Evolutionary conservation across 371 early-diverging fungal species (phyloP), one percentile per base, ranked within the genome.

Genomic region (Zopfochytrium polystomum): DNA sequence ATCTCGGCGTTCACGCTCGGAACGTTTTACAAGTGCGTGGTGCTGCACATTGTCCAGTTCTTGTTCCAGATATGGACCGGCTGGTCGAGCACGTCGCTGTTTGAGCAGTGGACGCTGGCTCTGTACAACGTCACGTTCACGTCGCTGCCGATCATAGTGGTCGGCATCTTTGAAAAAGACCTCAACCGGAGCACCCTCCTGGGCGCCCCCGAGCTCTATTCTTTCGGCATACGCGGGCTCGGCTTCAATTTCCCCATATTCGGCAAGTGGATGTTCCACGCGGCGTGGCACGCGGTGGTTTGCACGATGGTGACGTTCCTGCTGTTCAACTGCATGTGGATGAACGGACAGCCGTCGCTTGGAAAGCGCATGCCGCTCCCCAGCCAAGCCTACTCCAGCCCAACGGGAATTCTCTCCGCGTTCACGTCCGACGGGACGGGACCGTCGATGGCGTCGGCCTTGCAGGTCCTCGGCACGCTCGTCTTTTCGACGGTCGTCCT

Each of bases 31-130:
- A 95, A 95, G 76, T 62, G 54, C 65, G 58, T 63, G 30, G 7
- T 53, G 22, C 71, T 70, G 31, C 70, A 62, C 33, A 49, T 27
- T 11, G 51, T 60, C 22, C 56, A 31, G 31, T 25, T 52, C 7
- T 54, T 85, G 78, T 96, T 86, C 74, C 90, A 95, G 18, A 83
- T 89, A 61, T 90, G 85, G 71, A 92, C 91, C 60, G 90, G 90
- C 1, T 93, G 92, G 63, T 90, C 94, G 4, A 94, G 95, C 30
- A 89, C 90, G 62, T 92, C 93, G 7, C 73, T 95, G 30, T 95
- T 92, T 67, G 95, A 95, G 72, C 90, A 90, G 44, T 94, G 95
- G 95, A 90, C 92, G 1, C 87, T 93, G 65, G 87, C 92, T 1
- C 84, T 86, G 35, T 93, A 90, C 75, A 95, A 92, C 65, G 89